phyloP scores from a whole-genome alignment of 805 yeast species.

The Sporopachydermia quercuum region DNA sequence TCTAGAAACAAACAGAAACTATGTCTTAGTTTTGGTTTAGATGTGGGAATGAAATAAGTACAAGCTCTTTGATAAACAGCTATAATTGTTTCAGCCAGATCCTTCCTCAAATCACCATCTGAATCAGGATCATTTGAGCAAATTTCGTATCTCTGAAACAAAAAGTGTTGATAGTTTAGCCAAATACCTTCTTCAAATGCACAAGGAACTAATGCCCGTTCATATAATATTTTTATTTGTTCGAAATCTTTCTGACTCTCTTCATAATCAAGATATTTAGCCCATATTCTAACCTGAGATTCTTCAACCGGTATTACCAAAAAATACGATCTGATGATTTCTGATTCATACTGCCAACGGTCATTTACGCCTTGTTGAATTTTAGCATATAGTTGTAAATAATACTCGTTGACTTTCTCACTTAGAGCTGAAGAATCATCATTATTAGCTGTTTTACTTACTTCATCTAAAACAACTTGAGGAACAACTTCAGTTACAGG shows the following conservation, averaged over 20 bases:
- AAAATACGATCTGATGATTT: conserved; percentile 41
- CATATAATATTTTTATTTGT: conserved; percentile 37
- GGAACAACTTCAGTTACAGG: conserved; percentile 10
- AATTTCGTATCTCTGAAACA: too few species aligned
- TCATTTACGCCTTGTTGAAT: conserved; percentile 39
- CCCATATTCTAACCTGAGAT: conserved; percentile 41
- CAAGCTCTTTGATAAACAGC: conserved; percentile 38
- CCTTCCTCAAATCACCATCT: conserved; percentile 30
- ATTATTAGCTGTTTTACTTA: conserved; percentile 11
- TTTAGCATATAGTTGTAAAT: conserved; percentile 25
- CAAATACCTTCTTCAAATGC: conserved; percentile 49
- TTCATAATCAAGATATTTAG: conserved; percentile 42
- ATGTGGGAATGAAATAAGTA: conserved; percentile 16
- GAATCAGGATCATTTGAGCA: conserved; percentile 9
- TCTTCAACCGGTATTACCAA: conserved; percentile 29
- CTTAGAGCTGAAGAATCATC: conserved; percentile 24
- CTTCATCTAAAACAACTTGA: conserved; percentile 14
- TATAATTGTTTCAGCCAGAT: conserved; percentile 20
- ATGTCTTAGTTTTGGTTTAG: conserved; percentile 13
- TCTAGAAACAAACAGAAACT: conserved; percentile 18
- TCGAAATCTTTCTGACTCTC: conserved; percentile 18
- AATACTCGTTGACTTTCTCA: conserved; percentile 28
- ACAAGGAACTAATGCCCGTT: conserved; percentile 61
- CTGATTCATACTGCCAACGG: conserved; percentile 63
- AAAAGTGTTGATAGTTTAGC: conserved; percentile 35